A percentile compares a stretch with the other conserved stretches of the same genome.
phyloP scores from a whole-genome alignment of 2,329 filamentous ascomycete genomes.

The Microcyclosporella mali region DNA sequence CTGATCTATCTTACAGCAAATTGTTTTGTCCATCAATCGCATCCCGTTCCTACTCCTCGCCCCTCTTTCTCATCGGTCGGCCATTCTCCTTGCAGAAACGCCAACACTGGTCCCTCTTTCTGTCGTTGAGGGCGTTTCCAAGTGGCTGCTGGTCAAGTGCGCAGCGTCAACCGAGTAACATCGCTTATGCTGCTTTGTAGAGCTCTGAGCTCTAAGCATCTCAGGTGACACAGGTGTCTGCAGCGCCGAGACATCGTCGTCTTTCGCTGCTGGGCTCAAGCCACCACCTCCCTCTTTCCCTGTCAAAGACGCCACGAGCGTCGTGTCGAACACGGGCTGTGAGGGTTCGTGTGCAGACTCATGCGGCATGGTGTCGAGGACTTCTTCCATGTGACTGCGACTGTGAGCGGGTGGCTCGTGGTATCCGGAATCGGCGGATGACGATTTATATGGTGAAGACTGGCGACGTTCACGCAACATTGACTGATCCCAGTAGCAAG shows the following conservation, averaged over 20 bases:
- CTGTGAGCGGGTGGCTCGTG: conserved; percentile 19
- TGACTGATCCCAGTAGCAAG: conserved; percentile 28
- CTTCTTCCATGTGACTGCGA: conserved; percentile 6
- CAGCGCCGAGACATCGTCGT: conserved; percentile 16
- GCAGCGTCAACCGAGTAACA: conserved; percentile 27
- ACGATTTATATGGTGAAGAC: conserved; percentile 16
- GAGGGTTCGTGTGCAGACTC: conserved; percentile 22
- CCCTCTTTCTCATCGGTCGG: conserved; percentile 6
- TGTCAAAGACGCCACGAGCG: neutral
- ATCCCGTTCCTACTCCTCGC: conserved; percentile 3
- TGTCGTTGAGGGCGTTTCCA: conserved; percentile 7
- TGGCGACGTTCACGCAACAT: conserved; percentile 22
- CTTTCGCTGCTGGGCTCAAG: conserved; percentile 7
- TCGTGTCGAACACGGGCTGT: conserved; percentile 8
- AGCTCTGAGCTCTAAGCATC: conserved; percentile 11
- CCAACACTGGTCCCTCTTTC: conserved; percentile 21
- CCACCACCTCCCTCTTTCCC: conserved; percentile 5
- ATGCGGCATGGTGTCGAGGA: conserved; percentile 14
- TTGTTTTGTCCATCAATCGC: neutral
- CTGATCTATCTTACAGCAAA: neutral
- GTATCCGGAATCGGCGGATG: conserved; percentile 26
- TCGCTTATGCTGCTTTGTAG: conserved; percentile 17
- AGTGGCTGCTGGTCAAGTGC: conserved; percentile 17
- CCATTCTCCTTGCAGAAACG: conserved; percentile 7
- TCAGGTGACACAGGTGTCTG: conserved; percentile 9